These are phyloP conservation scores for Melaleuca alternifolia DNA, from an alignment of 345 rosid species.

Conservation along the genomic window DNA sequence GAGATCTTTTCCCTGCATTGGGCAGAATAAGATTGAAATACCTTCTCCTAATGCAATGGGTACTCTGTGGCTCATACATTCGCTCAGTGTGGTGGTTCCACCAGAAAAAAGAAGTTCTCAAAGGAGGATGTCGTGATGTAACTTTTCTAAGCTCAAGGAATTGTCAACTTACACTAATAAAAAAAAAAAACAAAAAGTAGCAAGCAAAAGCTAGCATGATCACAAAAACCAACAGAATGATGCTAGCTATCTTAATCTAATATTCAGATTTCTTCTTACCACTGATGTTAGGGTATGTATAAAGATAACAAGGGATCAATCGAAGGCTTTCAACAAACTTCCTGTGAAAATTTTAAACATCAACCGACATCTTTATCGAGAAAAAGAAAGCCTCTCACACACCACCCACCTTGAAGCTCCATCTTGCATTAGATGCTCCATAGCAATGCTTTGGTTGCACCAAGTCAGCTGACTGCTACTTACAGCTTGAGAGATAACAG, in stretches of 20 bases:
- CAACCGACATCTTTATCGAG: not conserved
- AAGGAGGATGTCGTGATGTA: not conserved
- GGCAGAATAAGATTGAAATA: not conserved
- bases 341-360: not conserved
- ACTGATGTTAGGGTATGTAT: not conserved
- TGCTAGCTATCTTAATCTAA: not conserved
- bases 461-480: not conserved
- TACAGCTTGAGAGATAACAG: slow-evolving; percentile 26
- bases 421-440: slow-evolving; percentile 10
- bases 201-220: fast-evolving
- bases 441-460: slow-evolving; percentile 5
- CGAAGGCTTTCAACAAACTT: not conserved
- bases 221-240: not conserved
- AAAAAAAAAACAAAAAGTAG: not conserved
- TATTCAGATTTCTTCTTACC: not conserved
- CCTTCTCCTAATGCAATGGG: not conserved
- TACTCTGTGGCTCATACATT: not conserved
- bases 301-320: not conserved
- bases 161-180: not conserved
- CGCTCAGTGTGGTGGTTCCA: not conserved
- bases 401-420: slow-evolving; percentile 1
- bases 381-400: not conserved
- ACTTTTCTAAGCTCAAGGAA: not conserved
- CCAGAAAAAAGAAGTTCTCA: not conserved
- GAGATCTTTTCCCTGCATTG: not conserved